phyloP scores from a whole-genome alignment of 78 protist genomes.

The Creolimax fragrantissima region DNA sequence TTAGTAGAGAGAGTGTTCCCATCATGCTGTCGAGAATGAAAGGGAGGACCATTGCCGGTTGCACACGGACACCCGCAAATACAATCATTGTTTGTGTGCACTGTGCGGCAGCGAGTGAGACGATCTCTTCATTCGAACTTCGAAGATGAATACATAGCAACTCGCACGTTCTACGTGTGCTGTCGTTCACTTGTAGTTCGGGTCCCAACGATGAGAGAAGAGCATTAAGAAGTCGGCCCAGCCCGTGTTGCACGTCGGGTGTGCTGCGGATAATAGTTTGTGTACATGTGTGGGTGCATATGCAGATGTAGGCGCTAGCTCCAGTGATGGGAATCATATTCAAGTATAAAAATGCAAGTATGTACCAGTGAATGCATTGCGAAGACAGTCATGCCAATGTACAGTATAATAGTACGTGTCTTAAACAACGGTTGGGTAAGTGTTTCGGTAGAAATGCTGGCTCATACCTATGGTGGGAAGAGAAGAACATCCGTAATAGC shows the following conservation, averaged over 20 bases:
- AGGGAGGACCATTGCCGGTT: not conserved
- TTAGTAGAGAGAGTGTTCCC: not conserved
- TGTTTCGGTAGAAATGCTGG: too few relatives aligned
- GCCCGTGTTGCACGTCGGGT: not conserved
- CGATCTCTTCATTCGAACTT: not conserved
- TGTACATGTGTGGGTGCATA: not conserved
- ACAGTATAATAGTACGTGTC: too few relatives aligned
- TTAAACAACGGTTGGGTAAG: too few relatives aligned
- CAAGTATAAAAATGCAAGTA: too few relatives aligned
- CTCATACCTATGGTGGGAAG: not conserved
- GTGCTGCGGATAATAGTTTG: not conserved
- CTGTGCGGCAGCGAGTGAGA: not conserved
- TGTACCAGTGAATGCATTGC: too few relatives aligned
- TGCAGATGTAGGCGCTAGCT: too few relatives aligned
- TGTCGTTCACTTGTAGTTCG: not conserved
- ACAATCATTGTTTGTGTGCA: not conserved
- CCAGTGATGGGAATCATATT: too few relatives aligned
- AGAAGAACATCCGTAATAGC: not conserved
- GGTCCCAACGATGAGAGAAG: not conserved
- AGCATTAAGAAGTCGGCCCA: not conserved
- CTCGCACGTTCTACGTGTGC: not conserved
- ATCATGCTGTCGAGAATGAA: not conserved
- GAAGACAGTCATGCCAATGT: too few relatives aligned
- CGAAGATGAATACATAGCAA: not conserved
- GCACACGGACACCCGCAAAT: not conserved